Evolutionary conservation across 805 yeast species (phyloP).

Genomic region (Candida saitoana): DNA sequence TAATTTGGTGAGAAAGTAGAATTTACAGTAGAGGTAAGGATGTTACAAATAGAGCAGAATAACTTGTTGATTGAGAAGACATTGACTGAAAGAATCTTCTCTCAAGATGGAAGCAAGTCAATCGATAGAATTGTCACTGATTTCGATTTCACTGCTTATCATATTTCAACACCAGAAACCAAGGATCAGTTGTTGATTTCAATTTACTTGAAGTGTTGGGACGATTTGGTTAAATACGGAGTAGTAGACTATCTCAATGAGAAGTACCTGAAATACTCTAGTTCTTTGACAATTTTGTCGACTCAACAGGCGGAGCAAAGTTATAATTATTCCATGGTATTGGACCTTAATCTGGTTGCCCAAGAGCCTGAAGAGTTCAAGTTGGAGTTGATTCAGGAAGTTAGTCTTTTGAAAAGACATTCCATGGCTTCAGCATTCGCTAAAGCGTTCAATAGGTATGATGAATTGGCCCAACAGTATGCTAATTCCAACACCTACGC

Average conservation of each 20-base stretch:
- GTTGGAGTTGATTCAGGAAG: constrained; percentile 51
- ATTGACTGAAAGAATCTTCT: constrained; percentile 61
- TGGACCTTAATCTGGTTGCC: constrained; percentile 49
- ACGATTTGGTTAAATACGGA: constrained; percentile 67
- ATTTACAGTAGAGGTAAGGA: constrained; percentile 19
- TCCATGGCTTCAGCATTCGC: constrained; percentile 92
- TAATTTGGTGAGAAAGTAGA: background rate
- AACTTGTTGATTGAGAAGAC: constrained; percentile 81
- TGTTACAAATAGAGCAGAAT: constrained; percentile 84
- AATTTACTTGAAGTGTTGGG: constrained; percentile 71
- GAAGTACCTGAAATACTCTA: constrained; percentile 40
- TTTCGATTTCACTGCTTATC: constrained; percentile 94
- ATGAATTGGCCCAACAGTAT: constrained; percentile 51
- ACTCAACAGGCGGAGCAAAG: constrained; percentile 59
- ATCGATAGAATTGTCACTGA: constrained; percentile 89
- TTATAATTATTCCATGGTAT: constrained; percentile 71
- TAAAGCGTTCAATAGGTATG: constrained; percentile 76
- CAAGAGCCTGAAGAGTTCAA: constrained; percentile 44
- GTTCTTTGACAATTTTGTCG: constrained; percentile 26
- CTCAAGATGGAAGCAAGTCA: constrained; percentile 38
- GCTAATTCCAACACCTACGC: constrained; percentile 41
- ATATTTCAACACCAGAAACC: constrained; percentile 80
- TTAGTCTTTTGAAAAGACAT: constrained; percentile 77
- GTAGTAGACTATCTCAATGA: constrained; percentile 50
- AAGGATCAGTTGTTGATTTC: constrained; percentile 65